Evolutionary conservation across 1,284 basidiomycete species (phyloP), one percentile per base, ranked within the genome.

Genomic region (Cystobasidium slooffiae): DNA sequence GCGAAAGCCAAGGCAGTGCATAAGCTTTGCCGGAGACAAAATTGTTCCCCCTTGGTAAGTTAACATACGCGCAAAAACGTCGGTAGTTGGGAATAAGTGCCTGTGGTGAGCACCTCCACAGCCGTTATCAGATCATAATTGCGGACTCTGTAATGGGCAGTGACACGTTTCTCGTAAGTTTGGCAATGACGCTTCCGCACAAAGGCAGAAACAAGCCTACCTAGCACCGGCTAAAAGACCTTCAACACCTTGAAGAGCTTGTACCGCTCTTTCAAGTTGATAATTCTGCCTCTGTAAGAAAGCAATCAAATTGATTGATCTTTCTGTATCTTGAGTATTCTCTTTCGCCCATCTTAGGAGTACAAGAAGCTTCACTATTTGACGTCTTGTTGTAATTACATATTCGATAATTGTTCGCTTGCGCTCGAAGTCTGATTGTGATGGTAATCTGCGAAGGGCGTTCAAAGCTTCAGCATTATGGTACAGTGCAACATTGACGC

Each of bases 121-220:
- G 93, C 93, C 0, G 92, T 93, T 12, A 92, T 85, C n/a, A 95
- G 84, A 81, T 96, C 94, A 77, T 93, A 92, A 81, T 94, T 95
- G 69, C 92, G 87, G 24, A 93, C 86, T 81, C 92, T 92, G 69
- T 37, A 41, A 85, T 85, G 16, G 59, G 52, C 7, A 72, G 53
- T 41, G 41, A 44, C 41, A 10, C 52, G 22, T 22, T 49, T 51
- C 8, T 69, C 39, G 14, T 10, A 20, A 68, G 55, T 37, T 7
- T 64, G 59, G 16, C 61, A 41, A 51, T 44, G 62, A 22, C 53
- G 74, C 20, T 75, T 73, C 76, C n/a, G 47, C 20, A 31, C 58
- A 46, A n/a, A 68, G 24, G 24, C 49, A 14, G n/a, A 39, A 44
- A 3, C 14, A 12, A 67, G 31, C 79, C 22, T 14, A 81, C 79